Conservation (phyloP, 208 protist genomes). For the Leishmania amazonensis region DNA sequence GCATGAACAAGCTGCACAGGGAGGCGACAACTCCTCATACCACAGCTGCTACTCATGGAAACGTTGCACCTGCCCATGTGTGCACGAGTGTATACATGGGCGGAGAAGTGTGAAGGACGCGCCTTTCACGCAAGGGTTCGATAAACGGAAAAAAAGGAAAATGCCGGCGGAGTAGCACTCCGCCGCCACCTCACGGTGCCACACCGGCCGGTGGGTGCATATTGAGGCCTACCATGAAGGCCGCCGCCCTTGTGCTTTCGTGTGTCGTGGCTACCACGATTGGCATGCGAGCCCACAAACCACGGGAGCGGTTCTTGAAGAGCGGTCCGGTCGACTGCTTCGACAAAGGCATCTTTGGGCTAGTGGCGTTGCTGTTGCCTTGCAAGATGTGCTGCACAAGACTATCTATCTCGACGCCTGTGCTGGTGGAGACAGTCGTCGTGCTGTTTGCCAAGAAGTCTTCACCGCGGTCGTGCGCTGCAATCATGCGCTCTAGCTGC, state of each 20-base stretch:
- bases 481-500: conserved; percentile 49
- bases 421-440: neutral
- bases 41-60: neutral
- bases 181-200: neutral
- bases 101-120: neutral
- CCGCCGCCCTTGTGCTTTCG: conserved; percentile 40
- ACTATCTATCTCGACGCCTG: conserved; percentile 26
- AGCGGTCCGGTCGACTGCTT: conserved; percentile 29
- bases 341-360: neutral
- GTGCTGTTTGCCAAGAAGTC: conserved; percentile 8
- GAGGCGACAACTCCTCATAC: neutral
- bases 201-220: conserved; percentile 63
- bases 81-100: neutral
- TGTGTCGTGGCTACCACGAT: conserved; percentile 66
- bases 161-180: neutral
- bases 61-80: neutral
- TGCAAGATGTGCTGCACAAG: conserved; percentile 45
- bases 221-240: conserved; percentile 59
- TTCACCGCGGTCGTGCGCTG: conserved; percentile 22
- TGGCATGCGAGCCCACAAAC: conserved; percentile 46
- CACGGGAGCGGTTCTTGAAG: conserved; percentile 53
- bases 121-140: neutral
- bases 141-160: neutral
- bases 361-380: conserved; percentile 1
- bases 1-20: neutral